Evolutionary conservation across 768 basidiomycete genomes (phyloP).

Genomic region (Roridomyces roridus): DNA sequence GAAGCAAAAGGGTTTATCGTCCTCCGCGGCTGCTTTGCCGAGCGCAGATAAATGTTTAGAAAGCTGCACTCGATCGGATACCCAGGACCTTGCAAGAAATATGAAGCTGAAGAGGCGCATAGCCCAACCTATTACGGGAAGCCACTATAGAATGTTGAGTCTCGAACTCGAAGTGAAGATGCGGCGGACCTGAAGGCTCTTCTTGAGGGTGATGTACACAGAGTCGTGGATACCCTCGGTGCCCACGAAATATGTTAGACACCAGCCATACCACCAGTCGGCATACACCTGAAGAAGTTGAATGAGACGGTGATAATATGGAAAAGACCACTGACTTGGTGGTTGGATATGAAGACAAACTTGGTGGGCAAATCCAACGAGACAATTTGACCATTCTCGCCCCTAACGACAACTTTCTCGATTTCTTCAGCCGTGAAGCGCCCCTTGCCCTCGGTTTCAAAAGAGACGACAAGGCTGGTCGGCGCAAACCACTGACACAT

Average conservation of each 20-base stretch:
- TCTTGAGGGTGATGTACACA: slow-evolving; percentile 92
- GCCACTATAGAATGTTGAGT: slow-evolving; percentile 35
- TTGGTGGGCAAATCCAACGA: slow-evolving; percentile 77
- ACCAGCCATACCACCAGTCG: slow-evolving; percentile 93
- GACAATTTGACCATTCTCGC: slow-evolving; percentile 60
- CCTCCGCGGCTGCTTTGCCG: slow-evolving; percentile 69
- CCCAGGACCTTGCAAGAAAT: slow-evolving; percentile 92
- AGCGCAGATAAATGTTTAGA: slow-evolving; percentile 69
- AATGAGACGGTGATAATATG: neutral
- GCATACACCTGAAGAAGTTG: slow-evolving; percentile 61
- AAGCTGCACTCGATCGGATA: slow-evolving; percentile 76
- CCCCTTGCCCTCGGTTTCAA: slow-evolving; percentile 73
- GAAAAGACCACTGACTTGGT: slow-evolving; percentile 66
- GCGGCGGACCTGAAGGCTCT: slow-evolving; percentile 71
- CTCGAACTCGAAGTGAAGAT: neutral
- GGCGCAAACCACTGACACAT: slow-evolving; percentile 87
- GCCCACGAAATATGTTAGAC: slow-evolving; percentile 73
- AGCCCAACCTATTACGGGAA: slow-evolving; percentile 92
- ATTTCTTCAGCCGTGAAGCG: slow-evolving; percentile 66
- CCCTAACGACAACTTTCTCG: slow-evolving; percentile 58
- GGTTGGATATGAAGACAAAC: slow-evolving; percentile 88
- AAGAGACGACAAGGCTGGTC: slow-evolving; percentile 72
- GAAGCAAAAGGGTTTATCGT: slow-evolving; percentile 77
- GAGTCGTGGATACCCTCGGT: slow-evolving; percentile 68
- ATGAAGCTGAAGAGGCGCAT: slow-evolving; percentile 97